Evolutionary conservation across 2,329 filamentous ascomycete genomes (phyloP), one percentile per base, ranked within the genome.

Genomic region (Epichloe coenophiala): DNA sequence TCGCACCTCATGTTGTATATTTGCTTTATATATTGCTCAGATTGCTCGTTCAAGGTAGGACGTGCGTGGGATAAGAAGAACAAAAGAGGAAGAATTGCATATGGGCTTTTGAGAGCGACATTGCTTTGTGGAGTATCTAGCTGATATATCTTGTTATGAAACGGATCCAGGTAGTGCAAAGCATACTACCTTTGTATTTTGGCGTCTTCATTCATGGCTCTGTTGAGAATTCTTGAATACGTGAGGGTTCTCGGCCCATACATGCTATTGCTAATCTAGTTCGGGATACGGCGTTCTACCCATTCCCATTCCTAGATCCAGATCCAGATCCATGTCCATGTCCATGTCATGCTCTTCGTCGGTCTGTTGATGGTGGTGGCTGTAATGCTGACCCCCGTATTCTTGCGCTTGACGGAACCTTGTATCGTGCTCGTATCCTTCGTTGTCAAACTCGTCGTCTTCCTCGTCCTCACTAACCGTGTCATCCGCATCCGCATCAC

Each of bases 361-460:
- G 11, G 49, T 53, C 13, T 56, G 53, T 5, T 56, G 52, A 42
- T 49, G 42, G 39, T 50, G 39, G 13, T 41, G 42, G 31, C 53
- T 48, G 19, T 50, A 40, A 31, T 42, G 48, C 9, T 45, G 43
- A 17, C 45, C 33, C 6, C 35, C 19, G 23, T 46, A 47, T 9
- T 27, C 49, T 23, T 8, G 17, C 37, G 36, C 13, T 4, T 31
- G 27, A 31, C 12, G 36, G 15, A 39, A 62, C 1, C 55, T 62
- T 11, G 62, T 60, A 0, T 60, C 60, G 35, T 60, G 59, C 2
- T 57, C 56, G 7, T 60, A 59, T 7, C 57, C 55, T 5, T 58
- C 54, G 8, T 51, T 53, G 5, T 60, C 58, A n/a, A 57, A 60
- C 11, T 63, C 64, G 8, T 61, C 62, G 5, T 57, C 57, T 0